These are phyloP conservation scores for Apiosordaria backusii DNA, from an alignment of 495 filamentous ascomycete species.

Conservation along the genomic window DNA sequence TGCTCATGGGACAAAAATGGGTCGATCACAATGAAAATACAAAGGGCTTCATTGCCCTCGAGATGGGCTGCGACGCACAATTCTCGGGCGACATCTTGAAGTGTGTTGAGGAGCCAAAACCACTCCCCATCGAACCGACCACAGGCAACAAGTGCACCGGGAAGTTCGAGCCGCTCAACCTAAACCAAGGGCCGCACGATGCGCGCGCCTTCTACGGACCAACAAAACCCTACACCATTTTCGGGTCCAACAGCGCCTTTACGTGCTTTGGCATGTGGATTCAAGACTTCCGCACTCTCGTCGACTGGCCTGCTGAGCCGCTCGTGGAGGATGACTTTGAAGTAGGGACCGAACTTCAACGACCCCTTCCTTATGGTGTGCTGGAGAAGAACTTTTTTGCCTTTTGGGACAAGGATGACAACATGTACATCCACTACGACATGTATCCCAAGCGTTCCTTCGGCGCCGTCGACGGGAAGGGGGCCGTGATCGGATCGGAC, in stretches of 20 bases:
- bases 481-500: conserved; percentile 43
- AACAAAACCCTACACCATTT: conserved; percentile 41
- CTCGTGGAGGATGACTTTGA: conserved; percentile 30
- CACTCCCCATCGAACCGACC: conserved; percentile 44
- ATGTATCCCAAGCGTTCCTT: conserved; percentile 45
- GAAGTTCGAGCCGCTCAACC: conserved; percentile 31
- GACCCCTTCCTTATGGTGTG: conserved; percentile 35
- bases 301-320: conserved; percentile 38
- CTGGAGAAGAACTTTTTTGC: conserved; percentile 58
- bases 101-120: conserved; percentile 37
- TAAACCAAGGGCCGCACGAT: conserved; percentile 50
- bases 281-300: conserved; percentile 46
- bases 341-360: conserved; percentile 43
- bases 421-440: conserved; percentile 50
- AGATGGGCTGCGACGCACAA: conserved; percentile 46
- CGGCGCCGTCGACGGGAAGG: conserved; percentile 33
- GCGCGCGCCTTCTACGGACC: conserved; percentile 53
- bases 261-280: conserved; percentile 54
- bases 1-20: conserved; percentile 43
- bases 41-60: conserved; percentile 19
- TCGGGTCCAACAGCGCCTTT: conserved; percentile 46
- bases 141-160: conserved; percentile 39
- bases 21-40: conserved; percentile 15
- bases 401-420: conserved; percentile 48
- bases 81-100: conserved; percentile 38